Evolutionary conservation across 805 yeast genomes (phyloP).

Genomic region (Blastobotrys mokoenaii): DNA sequence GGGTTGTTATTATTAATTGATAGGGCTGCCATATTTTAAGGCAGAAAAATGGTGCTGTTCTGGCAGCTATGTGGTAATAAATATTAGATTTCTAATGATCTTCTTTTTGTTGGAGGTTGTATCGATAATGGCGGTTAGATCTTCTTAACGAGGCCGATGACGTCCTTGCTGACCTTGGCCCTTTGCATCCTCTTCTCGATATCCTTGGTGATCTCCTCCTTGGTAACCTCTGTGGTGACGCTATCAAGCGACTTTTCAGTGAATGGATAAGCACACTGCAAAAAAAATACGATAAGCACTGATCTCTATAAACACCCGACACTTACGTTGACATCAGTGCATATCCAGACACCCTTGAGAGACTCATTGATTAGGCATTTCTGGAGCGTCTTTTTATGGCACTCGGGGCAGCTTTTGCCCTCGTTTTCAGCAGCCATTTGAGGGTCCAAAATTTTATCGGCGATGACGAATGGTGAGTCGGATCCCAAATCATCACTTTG

Average conservation of each 20-base stretch:
- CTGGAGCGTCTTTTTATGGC: constrained; percentile 4
- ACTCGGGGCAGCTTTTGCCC: constrained; percentile 4
- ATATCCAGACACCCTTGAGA: constrained; percentile 3
- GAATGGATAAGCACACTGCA: constrained; percentile 13
- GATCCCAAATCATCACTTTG: neutral
- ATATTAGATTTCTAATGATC: neutral
- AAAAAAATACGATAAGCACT: neutral
- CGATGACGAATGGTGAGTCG: neutral
- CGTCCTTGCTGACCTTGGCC: constrained; percentile 3
- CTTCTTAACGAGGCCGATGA: neutral
- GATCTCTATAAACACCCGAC: neutral
- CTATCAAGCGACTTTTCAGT: constrained; percentile 2
- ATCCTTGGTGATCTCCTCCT: constrained; percentile 5
- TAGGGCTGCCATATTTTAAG: too few species aligned
- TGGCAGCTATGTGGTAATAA: neutral
- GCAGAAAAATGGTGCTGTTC: too few species aligned
- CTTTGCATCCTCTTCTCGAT: constrained; percentile 10
- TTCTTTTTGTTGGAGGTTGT: too few species aligned
- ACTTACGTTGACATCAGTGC: constrained; percentile 5
- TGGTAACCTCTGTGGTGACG: neutral
- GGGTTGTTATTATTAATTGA: too few species aligned
- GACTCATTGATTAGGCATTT: constrained; percentile 3
- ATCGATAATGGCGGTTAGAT: neutral
- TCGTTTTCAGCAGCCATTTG: too few species aligned
- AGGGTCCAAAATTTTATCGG: neutral